These are phyloP conservation scores for Verticillium zaregamsianum DNA, from an alignment of 2,329 filamentous ascomycete species.

Conservation along the genomic window DNA sequence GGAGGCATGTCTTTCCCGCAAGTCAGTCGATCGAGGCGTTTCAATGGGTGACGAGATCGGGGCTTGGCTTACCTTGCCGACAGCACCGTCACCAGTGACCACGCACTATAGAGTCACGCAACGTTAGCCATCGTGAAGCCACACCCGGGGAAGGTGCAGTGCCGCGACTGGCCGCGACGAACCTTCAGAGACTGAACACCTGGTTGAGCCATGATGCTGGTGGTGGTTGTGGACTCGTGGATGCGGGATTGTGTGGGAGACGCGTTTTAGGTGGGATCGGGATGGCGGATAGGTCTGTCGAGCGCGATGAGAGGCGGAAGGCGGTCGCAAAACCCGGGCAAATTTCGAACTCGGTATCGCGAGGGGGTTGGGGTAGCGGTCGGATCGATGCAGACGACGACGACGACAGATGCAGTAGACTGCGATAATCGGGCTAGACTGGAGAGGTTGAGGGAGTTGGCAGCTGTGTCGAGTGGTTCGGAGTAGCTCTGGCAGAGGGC, in stretches of 20 bases:
- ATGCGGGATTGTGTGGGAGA: not conserved
- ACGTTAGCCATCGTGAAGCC: not conserved
- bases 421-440: not conserved
- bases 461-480: not conserved
- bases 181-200: constrained; percentile 93
- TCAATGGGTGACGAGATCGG: constrained; percentile 1
- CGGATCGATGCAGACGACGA: not conserved
- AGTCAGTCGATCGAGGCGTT: constrained; percentile 12
- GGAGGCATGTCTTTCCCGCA: constrained; percentile 77
- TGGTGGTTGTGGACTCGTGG: not conserved
- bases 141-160: not conserved
- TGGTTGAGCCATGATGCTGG: constrained; percentile 68
- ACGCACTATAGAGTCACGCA: constrained; percentile 65
- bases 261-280: not conserved
- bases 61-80: constrained; percentile 75
- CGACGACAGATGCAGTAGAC: not conserved
- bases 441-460: not conserved
- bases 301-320: not conserved
- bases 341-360: not conserved
- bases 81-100: constrained; percentile 97
- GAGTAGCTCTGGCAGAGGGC: not conserved
- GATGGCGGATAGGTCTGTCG: not conserved
- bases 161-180: constrained; percentile 23
- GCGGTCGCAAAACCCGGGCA: not conserved
- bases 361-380: not conserved